Evolutionary conservation across 208 protist genomes (phyloP).

Genomic region (Leishmania arabica): DNA sequence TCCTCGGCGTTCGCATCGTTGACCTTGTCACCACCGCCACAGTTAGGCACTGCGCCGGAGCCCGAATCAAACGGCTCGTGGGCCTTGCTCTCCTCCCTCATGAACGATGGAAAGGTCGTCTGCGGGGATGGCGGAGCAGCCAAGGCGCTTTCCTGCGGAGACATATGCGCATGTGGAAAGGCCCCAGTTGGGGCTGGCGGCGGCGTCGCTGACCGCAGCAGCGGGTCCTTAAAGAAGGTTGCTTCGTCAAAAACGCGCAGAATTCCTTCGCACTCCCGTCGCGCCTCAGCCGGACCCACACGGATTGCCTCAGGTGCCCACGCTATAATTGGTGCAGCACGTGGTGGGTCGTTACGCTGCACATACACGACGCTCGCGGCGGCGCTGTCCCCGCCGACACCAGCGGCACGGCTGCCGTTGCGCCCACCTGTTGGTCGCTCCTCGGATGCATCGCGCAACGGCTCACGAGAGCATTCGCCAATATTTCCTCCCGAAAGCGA

Average conservation of each 20-base stretch:
- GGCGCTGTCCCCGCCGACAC: background rate
- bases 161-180: background rate
- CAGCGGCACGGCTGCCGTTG: background rate
- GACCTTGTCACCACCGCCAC: background rate
- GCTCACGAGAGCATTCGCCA: background rate
- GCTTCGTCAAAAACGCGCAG: constrained; percentile 50
- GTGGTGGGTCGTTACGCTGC: constrained; percentile 26
- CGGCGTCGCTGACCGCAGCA: background rate
- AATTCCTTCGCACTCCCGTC: constrained; percentile 31
- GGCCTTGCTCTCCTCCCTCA: background rate
- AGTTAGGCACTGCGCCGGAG: background rate
- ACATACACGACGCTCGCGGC: constrained; percentile 17
- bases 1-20: background rate
- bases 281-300: constrained; percentile 36
- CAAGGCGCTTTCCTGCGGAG: background rate
- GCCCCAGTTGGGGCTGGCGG: background rate
- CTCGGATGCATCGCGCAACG: background rate
- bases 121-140: background rate
- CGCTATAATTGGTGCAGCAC: constrained; percentile 55
- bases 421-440: background rate
- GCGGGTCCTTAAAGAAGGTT: constrained; percentile 38
- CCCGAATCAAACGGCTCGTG: constrained; percentile 4
- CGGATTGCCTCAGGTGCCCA: constrained; percentile 57
- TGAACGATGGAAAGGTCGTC: background rate
- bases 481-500: background rate